Evolutionary conservation across 2,329 filamentous ascomycete genomes (phyloP).

Genomic region (Neurospora sp.): DNA sequence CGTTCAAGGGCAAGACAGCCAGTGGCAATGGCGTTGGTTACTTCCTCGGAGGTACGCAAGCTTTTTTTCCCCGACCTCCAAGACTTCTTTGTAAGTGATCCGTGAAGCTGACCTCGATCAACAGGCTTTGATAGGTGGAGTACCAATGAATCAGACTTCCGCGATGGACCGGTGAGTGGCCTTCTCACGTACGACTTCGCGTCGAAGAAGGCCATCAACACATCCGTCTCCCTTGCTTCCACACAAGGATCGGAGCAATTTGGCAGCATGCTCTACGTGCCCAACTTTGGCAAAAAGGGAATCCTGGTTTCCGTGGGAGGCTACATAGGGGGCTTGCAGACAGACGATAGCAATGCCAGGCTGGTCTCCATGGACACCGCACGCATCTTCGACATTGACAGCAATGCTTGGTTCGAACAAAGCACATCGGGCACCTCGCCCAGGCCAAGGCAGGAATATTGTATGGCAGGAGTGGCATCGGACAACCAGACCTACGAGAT

Average conservation of each 20-base stretch:
- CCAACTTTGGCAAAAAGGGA: constrained; percentile 13
- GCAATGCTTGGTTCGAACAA: constrained; percentile 15
- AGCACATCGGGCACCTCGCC: constrained; percentile 12
- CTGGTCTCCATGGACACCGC: constrained; percentile 8
- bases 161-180: background rate
- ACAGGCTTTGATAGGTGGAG: constrained; percentile 1
- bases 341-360: background rate
- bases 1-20: constrained; percentile 7
- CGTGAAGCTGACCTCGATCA: background rate
- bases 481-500: constrained; percentile 17
- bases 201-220: constrained; percentile 2
- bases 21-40: constrained; percentile 12
- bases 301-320: constrained; percentile 13
- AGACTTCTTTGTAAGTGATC: background rate
- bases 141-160: background rate
- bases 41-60: constrained; percentile 9
- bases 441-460: constrained; percentile 13
- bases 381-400: constrained; percentile 11
- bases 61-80: no score
- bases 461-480: constrained; percentile 15
- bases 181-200: constrained; percentile 11
- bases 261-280: constrained; percentile 9
- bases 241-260: background rate
- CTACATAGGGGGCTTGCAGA: background rate
- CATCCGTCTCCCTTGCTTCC: background rate